Base-by-base conservation (phyloP, 2,329 filamentous ascomycete species). In the Cladosporium austrohemisphaericum region DNA sequence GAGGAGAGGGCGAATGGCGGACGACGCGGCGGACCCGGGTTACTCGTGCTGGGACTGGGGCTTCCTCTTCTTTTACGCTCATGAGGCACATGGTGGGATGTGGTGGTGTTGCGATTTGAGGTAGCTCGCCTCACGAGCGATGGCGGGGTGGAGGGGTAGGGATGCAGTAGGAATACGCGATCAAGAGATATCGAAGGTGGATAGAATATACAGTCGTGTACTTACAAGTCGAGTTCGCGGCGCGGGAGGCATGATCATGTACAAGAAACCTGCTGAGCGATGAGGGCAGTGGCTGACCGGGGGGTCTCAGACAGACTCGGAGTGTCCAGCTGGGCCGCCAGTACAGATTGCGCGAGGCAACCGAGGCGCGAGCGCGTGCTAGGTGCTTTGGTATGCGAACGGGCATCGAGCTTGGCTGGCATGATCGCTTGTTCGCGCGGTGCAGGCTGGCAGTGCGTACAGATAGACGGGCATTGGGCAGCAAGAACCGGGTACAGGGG, bases 1-100 rank as follows among this genome's bases (percentile, higher is more conserved):
- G 58, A 5, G 52, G 58, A 41, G 57, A 58, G 31, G 54, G 52
- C 16, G 64, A 61, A 40, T 56, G 58, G 33, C 56, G 54, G 55
- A 62, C 62, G 32, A 55, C 52, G 25, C 68, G 63, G 44, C 69
- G 64, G 52, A 69, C 68, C 5, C 66, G 65, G 25, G 71, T 67
- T 23, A 69, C 62, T 5, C 62, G 57, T 18, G 57, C 53, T 14
- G 60, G 60, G 13, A 57, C 51, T 2, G 50, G 41, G 35, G 61
- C 61, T 37, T 69, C 63, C 35, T 74, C 71, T 54, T 73, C 71
- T 51, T 67, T 68, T 49, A 74, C 68, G 53, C 68, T 69, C 61
- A 75, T 59, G 28, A 75, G 69, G 60, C 73, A 76, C 73, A 76
- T 75, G 35, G 10, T 36, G 43, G 31, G 25, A 16, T 35, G 29